These are phyloP conservation scores for Citeromyces nyonsensis DNA, from an alignment of 805 yeast genomes.

Conservation along the genomic window DNA sequence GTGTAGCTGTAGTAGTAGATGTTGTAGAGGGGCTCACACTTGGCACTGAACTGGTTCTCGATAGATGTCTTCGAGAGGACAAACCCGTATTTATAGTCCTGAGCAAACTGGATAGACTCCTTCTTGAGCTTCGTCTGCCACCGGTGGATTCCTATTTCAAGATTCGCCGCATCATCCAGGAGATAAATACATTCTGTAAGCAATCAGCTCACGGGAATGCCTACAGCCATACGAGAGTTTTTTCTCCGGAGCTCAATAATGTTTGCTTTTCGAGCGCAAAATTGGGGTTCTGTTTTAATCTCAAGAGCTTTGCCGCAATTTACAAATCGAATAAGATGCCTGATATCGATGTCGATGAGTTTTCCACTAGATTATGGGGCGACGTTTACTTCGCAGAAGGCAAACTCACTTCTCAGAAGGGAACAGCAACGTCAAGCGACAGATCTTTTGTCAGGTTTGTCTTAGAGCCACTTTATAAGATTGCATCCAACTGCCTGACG, in stretches of 20 bases:
- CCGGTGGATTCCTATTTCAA: constrained; percentile 63
- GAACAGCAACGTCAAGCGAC: constrained; percentile 7
- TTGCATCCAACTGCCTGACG: constrained; percentile 45
- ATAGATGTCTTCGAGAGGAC: constrained; percentile 31
- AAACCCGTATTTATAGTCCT: constrained; percentile 44
- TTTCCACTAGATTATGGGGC: constrained; percentile 65
- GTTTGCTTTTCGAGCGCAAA: constrained; percentile 63
- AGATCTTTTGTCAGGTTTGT: constrained; percentile 51
- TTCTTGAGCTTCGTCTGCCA: constrained; percentile 65
- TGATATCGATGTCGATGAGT: constrained; percentile 16
- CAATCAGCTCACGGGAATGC: constrained; percentile 13
- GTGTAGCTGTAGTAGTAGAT: constrained; percentile 62
- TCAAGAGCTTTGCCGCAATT: constrained; percentile 44
- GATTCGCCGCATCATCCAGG: constrained; percentile 40
- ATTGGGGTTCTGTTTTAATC: constrained; percentile 47
- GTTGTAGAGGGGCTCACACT: constrained; percentile 67
- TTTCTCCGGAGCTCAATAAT: constrained; percentile 52
- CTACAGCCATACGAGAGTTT: constrained; percentile 12
- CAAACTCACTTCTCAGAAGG: constrained; percentile 26
- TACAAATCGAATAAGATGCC: constrained; percentile 22
- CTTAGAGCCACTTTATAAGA: constrained; percentile 68
- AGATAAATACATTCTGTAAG: constrained; percentile 39
- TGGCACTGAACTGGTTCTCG: constrained; percentile 34
- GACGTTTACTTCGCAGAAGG: constrained; percentile 33
- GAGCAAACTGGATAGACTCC: constrained; percentile 77